A percentile compares a stretch with the other conserved stretches of the same genome.
Evolutionary conservation across 768 basidiomycete genomes (phyloP).

Genomic region (Infundibulicybe gibba): DNA sequence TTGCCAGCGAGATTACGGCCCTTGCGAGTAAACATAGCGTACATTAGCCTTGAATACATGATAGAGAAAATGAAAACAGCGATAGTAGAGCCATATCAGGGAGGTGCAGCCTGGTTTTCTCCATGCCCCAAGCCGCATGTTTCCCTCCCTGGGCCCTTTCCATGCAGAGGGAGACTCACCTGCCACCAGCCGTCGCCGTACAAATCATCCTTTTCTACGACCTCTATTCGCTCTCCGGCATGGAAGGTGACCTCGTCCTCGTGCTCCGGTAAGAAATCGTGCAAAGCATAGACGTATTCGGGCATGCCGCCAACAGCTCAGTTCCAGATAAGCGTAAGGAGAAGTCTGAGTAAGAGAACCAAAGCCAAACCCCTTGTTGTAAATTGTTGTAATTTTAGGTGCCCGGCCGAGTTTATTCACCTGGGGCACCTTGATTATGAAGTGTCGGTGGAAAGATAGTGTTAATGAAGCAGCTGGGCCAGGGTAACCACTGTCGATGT

Average conservation of each 20-base stretch:
- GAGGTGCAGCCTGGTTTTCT: neutral
- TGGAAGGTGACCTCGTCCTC: constrained; percentile 89
- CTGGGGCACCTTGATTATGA: no score
- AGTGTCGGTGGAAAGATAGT: no score
- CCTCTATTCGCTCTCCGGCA: constrained; percentile 83
- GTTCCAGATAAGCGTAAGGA: no score
- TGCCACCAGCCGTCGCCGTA: constrained; percentile 97
- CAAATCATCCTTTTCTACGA: constrained; percentile 89
- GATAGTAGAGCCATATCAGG: neutral
- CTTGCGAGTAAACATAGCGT: constrained; percentile 35
- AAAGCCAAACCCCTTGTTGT: no score
- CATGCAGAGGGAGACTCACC: constrained; percentile 25
- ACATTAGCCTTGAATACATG: neutral
- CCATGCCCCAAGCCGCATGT: neutral
- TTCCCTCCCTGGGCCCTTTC: neutral
- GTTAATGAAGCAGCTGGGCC: no score
- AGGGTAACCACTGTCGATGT: no score
- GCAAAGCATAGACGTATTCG: constrained; percentile 84
- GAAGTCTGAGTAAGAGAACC: no score
- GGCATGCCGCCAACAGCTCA: constrained; percentile 40
- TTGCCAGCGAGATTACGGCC: constrained; percentile 81
- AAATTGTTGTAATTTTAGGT: no score
- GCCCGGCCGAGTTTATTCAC: no score
- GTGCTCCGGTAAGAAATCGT: constrained; percentile 88
- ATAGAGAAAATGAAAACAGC: neutral